These are phyloP conservation scores for Hyaloperonospora brassicae DNA, from an alignment of 352 stramenopile genomes.

Conservation along the genomic window DNA sequence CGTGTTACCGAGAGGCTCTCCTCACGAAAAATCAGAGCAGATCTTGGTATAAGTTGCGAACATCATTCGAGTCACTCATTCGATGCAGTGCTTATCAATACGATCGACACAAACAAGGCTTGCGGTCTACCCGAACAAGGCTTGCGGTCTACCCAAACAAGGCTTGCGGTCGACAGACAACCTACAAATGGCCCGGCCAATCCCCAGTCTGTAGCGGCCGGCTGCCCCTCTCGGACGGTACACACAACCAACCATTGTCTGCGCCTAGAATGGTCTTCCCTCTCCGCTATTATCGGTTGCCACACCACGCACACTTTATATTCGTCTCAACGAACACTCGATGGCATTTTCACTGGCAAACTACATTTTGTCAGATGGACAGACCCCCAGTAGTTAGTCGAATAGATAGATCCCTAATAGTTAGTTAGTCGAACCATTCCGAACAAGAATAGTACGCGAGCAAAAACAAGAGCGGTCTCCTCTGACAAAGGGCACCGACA, in stretches of 20 bases:
- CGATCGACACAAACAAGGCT: too few species aligned
- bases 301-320: conserved; percentile 1
- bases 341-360: too few species aligned
- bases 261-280: conserved; percentile 4
- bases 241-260: conserved; percentile 21
- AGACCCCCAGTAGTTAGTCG: too few species aligned
- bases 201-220: too few species aligned
- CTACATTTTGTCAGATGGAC: too few species aligned
- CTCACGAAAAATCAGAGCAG: conserved; percentile 75
- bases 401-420: too few species aligned
- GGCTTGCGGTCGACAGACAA: background rate
- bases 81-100: background rate
- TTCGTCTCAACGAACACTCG: background rate
- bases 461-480: background rate
- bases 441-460: too few species aligned
- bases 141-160: background rate
- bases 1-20: conserved; percentile 77
- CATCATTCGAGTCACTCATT: conserved; percentile 40
- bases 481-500: too few species aligned
- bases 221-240: too few species aligned
- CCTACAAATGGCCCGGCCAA: too few species aligned
- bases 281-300: background rate
- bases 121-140: too few species aligned
- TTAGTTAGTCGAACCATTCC: too few species aligned
- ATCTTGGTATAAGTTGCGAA: conserved; percentile 80